Evolutionary conservation across 73 alveolate species (phyloP).

Genomic region (Tetrahymena thermophila): DNA sequence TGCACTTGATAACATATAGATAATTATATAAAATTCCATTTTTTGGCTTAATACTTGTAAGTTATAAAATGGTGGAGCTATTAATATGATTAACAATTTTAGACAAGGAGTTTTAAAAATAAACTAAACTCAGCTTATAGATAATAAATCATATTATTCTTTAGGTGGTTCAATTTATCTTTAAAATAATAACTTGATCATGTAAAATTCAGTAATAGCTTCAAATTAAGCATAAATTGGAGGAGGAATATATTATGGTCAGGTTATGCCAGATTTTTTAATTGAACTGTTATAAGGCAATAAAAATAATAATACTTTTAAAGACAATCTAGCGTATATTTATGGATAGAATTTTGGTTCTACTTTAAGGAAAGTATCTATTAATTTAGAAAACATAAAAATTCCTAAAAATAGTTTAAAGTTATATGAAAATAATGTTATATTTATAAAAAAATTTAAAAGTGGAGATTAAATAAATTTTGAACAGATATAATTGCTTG

Average conservation of each 20-base stretch:
- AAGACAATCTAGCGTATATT: background rate
- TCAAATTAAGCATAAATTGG: background rate
- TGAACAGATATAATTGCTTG: background rate
- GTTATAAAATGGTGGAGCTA: background rate
- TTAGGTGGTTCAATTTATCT: background rate
- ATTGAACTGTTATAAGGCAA: background rate
- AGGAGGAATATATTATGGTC: background rate
- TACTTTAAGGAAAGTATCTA: background rate
- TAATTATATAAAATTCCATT: background rate
- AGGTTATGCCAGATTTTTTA: background rate
- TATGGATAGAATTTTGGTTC: background rate
- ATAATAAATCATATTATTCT: background rate
- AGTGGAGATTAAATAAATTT: background rate
- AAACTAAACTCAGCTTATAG: background rate
- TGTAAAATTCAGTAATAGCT: background rate
- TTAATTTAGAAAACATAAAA: background rate
- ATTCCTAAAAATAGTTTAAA: background rate
- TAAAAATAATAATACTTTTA: background rate
- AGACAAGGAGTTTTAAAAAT: background rate
- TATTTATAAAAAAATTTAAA: too few relatives aligned
- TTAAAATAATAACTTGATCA: too few relatives aligned
- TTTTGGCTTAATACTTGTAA: background rate
- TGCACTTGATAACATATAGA: background rate
- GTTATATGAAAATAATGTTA: too few relatives aligned
- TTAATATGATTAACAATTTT: too few relatives aligned